Percentiles rank a stretch among this genome's conserved stretches.
Evolutionary conservation across 768 basidiomycete species (phyloP).

Genomic region (Hirschioporus abietinus): DNA sequence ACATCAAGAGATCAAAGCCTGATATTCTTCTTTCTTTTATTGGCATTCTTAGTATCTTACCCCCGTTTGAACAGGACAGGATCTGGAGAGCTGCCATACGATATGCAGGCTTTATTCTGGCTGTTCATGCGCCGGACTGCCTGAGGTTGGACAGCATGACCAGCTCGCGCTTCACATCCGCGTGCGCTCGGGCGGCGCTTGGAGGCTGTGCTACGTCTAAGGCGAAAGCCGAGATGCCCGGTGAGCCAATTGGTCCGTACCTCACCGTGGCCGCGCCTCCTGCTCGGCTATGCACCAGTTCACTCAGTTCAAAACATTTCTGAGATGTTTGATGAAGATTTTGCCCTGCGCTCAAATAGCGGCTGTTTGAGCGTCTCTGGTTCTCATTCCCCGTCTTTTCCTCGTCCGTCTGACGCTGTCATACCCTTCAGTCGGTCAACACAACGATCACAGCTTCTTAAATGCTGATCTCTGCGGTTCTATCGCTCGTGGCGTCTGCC

Average conservation of each 20-base stretch:
- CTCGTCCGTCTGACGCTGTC: too few relatives aligned
- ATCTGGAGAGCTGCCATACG: too few relatives aligned
- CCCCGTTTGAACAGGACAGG: too few relatives aligned
- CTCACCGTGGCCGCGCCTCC: too few relatives aligned
- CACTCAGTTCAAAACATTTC: too few relatives aligned
- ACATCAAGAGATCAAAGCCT: too few relatives aligned
- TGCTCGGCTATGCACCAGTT: neutral
- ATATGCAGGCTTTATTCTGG: too few relatives aligned
- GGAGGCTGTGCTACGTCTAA: neutral
- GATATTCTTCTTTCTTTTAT: too few relatives aligned
- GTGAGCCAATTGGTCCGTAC: neutral
- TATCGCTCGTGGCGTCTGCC: slow-evolving; percentile 1
- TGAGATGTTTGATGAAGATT: neutral
- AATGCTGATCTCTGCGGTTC: neutral
- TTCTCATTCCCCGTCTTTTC: neutral
- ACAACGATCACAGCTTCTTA: neutral
- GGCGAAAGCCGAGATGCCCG: neutral
- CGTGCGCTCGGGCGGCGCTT: neutral
- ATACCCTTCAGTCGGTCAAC: neutral
- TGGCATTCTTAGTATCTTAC: too few relatives aligned
- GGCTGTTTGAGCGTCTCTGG: neutral
- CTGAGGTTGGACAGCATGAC: neutral
- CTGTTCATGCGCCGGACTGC: too few relatives aligned
- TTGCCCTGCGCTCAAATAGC: neutral
- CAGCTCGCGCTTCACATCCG: neutral